phyloP scores from a whole-genome alignment of 441 rosid species.

The Gossypium lobatum region DNA sequence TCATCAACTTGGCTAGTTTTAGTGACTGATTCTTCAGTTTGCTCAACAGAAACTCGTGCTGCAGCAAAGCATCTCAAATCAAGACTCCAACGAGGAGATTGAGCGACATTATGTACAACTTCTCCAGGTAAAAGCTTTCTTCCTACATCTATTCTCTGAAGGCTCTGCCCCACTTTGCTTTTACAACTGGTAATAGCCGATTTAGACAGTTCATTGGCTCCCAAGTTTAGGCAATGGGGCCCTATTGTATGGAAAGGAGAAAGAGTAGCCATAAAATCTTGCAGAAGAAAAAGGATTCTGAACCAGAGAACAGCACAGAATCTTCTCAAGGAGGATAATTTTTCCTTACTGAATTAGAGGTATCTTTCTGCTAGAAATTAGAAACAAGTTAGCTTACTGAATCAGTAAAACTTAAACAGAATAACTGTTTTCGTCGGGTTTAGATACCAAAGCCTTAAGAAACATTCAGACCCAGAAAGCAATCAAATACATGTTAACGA shows the following conservation, averaged over 20 bases:
- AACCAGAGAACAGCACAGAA: conserved; percentile 11
- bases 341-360: conserved; percentile 17
- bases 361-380: conserved; percentile 17
- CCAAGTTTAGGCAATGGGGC: conserved; percentile 29
- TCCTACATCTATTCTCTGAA: conserved; percentile 24
- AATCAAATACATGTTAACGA: not conserved
- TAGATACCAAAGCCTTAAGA: not conserved
- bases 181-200: conserved; percentile 21
- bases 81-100: conserved; percentile 13
- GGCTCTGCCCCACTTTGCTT: conserved; percentile 18
- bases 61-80: conserved; percentile 37
- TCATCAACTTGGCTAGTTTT: conserved; percentile 33
- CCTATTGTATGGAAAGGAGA: conserved; percentile 29
- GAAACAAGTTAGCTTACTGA: not conserved
- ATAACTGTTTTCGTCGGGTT: not conserved
- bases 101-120: conserved; percentile 14
- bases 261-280: conserved; percentile 40
- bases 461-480: conserved; percentile 2
- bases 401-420: conserved; percentile 3
- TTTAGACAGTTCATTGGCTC: conserved; percentile 31
- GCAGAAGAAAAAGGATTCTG: conserved; percentile 8
- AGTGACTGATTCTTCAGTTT: conserved; percentile 30
- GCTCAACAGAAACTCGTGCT: conserved; percentile 39
- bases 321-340: conserved; percentile 6
- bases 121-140: conserved; percentile 24